Percentiles rank a stretch among this genome's conserved stretches.
phyloP scores from a whole-genome alignment of 192 early-diverging fungal genomes.

The Spizellomyces sp. region DNA sequence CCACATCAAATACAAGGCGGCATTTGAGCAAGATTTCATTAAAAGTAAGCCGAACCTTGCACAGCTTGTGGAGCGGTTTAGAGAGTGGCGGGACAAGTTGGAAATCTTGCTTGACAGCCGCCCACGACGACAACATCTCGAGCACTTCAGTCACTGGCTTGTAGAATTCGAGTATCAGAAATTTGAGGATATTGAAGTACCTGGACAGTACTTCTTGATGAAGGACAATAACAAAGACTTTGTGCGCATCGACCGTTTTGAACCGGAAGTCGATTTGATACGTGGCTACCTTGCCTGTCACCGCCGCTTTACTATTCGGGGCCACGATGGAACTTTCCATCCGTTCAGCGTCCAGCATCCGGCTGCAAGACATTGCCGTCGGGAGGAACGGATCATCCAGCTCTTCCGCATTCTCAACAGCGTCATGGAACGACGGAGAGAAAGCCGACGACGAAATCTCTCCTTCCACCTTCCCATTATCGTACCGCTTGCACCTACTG shows the following conservation, averaged over 20 bases:
- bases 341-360: slow-evolving; percentile 96
- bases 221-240: slow-evolving; percentile 86
- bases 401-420: slow-evolving; percentile 91
- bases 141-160: slow-evolving; percentile 87
- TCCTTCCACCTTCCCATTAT: slow-evolving; percentile 88
- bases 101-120: slow-evolving; percentile 82
- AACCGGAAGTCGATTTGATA: slow-evolving; percentile 86
- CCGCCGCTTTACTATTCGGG: slow-evolving; percentile 83
- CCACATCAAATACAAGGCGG: slow-evolving; percentile 69
- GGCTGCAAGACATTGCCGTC: slow-evolving; percentile 80
- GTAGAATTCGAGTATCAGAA: slow-evolving; percentile 99
- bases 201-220: slow-evolving; percentile 93
- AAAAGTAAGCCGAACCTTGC: slow-evolving; percentile 79
- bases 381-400: slow-evolving; percentile 96
- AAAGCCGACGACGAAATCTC: slow-evolving; percentile 78
- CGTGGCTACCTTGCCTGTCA: slow-evolving; percentile 73
- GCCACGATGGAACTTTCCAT: slow-evolving; percentile 86
- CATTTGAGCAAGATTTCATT: slow-evolving; percentile 93
- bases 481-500: slow-evolving; percentile 88
- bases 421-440: slow-evolving; percentile 78
- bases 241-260: slow-evolving; percentile 92
- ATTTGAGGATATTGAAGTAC: slow-evolving; percentile 98
- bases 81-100: slow-evolving; percentile 93
- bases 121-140: slow-evolving; percentile 80
- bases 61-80: slow-evolving; percentile 81